Base-by-base conservation (phyloP, 805 yeast genomes). In the Barnettozyma sucrosica region DNA sequence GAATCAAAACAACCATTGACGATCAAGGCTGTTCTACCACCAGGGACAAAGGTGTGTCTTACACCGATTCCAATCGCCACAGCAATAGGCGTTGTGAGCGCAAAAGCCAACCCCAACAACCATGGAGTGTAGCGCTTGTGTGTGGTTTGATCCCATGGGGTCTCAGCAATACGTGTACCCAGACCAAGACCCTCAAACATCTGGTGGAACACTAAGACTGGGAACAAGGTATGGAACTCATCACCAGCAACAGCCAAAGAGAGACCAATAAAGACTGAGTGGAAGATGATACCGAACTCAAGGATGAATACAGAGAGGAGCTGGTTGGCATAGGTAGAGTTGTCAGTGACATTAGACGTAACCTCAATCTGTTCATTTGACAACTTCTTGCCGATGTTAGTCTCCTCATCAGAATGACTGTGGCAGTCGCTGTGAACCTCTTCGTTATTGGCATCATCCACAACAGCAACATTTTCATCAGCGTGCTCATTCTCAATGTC, bases 171-270 rank as follows among this genome's bases (percentile, higher is more conserved):
- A 59, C 95, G 75, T 7, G 89, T 74, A 18, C 95, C 93, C 50
- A 86, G 69, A 36, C 92, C 95, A 43, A 86, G 70, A 37, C 95
- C 95, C 66, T 86, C 95, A 59, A 86, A 85, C 65, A 79, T 68
- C 65, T 86, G 95, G 63, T 86, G 88, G 70, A 77, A 79, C 4
- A 80, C 75, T 44, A 74, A 55, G 20, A 75, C 95, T 51, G 82
- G 72, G 62, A 81, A 85, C 43, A 86, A 68, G 3, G 85, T 74
- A 49, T 70, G 74, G 61, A 81, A 89, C 11, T 53, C 49, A 7
- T 77, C 82, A 36, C 89, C 92, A 6, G 90, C 71, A 18, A 83
- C 83, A 2, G 89, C 85, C 42, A 86, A 69, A 0, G 90, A 74
- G 43, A 86, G 70, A 28, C 95, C 95, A 43, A 86, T 77, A 58